A percentile compares a stretch with the other conserved stretches of the same genome.
These are phyloP conservation scores for Hypoxylon cercidicola DNA, from an alignment of 495 filamentous ascomycete genomes.

Conservation along the genomic window DNA sequence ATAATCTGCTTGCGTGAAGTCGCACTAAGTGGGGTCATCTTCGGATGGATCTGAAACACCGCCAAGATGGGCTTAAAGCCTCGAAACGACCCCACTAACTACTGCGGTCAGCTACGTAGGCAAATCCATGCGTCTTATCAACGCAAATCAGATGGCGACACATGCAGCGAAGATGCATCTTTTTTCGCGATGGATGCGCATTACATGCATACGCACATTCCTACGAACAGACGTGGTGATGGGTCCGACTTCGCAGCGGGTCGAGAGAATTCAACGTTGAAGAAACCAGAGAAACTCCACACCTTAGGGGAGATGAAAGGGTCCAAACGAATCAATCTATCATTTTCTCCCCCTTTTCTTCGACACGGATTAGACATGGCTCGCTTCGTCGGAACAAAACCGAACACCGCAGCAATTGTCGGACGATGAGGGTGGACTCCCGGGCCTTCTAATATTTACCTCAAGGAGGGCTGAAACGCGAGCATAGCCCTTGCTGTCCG, in stretches of 20 bases:
- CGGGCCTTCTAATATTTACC: slow-evolving; percentile 22
- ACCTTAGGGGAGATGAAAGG: slow-evolving; percentile 26
- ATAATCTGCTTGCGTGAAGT: no score
- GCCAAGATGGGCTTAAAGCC: slow-evolving; percentile 23
- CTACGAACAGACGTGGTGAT: slow-evolving; percentile 12
- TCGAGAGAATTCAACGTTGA: neutral
- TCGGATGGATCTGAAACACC: slow-evolving; percentile 23
- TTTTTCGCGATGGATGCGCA: slow-evolving; percentile 1
- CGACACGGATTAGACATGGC: slow-evolving; percentile 8
- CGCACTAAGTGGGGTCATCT: no score
- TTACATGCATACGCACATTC: slow-evolving; percentile 10
- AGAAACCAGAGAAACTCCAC: slow-evolving; percentile 12
- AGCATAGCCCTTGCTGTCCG: slow-evolving; percentile 26
- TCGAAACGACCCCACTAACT: neutral
- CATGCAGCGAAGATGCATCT: slow-evolving; percentile 18
- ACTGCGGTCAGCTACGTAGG: neutral
- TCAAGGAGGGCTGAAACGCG: slow-evolving; percentile 35
- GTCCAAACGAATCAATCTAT: slow-evolving; percentile 15
- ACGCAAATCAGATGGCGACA: slow-evolving; percentile 35
- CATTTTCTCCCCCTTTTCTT: slow-evolving; percentile 20
- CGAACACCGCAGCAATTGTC: slow-evolving; percentile 23
- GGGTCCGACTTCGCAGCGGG: neutral
- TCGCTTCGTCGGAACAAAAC: slow-evolving; percentile 4
- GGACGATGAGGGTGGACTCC: slow-evolving; percentile 31
- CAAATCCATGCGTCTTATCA: slow-evolving; percentile 7